These are phyloP conservation scores for Magnusiomyces ingens DNA, from an alignment of 1,139 yeast species.

Conservation along the genomic window DNA sequence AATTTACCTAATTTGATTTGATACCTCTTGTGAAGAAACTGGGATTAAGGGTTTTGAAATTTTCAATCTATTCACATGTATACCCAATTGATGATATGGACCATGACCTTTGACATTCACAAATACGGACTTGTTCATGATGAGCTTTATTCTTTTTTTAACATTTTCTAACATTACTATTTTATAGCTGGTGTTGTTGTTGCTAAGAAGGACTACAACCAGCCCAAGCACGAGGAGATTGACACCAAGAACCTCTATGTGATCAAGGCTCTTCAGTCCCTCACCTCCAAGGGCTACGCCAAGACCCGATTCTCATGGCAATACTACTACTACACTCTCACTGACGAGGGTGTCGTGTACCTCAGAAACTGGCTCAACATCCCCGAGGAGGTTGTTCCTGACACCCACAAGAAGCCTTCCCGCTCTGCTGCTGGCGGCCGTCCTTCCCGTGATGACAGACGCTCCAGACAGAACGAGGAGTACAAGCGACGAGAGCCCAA, in stretches of 20 bases:
- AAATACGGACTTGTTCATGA: background rate
- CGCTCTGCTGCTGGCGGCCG: conserved; percentile 60
- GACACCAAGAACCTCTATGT: conserved; percentile 97
- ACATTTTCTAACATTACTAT: conserved; percentile 5
- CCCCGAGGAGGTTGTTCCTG: conserved; percentile 98
- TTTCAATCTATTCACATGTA: too few species aligned
- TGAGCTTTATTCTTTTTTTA: background rate
- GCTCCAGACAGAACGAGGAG: conserved; percentile 35
- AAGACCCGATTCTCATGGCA: conserved; percentile 99
- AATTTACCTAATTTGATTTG: too few species aligned
- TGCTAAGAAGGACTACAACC: conserved; percentile 98
- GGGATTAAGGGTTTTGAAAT: too few species aligned
- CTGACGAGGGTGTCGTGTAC: conserved; percentile 99
- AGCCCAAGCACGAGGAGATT: conserved; percentile 95
- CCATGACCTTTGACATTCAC: background rate
- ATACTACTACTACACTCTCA: conserved; percentile 99
- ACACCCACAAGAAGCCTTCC: conserved; percentile 95
- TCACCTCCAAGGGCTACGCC: conserved; percentile 98
- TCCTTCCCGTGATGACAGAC: conserved; percentile 28
- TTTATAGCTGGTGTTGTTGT: conserved; percentile 94
- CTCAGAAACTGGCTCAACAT: conserved; percentile 97
- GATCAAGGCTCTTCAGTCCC: conserved; percentile 98
- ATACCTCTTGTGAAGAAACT: too few species aligned
- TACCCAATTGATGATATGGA: too few species aligned
- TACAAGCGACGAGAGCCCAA: conserved; percentile 40